A percentile compares a stretch with the other conserved stretches of the same genome.
Evolutionary conservation across 257 asterid genomes (phyloP).

Genomic region (Ophiorrhiza pumila): DNA sequence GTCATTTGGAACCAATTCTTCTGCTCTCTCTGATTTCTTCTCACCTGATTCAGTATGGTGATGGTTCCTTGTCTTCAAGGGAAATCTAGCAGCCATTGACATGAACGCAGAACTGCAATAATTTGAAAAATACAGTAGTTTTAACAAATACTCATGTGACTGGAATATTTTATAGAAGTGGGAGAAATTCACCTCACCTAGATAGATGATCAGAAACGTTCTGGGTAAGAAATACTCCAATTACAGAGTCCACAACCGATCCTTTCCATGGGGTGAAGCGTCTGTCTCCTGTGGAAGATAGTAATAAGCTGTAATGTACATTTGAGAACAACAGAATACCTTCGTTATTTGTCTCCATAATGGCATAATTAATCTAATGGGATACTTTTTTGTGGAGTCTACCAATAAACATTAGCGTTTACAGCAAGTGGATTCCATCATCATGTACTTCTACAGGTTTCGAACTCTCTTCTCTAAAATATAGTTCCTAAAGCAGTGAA

Average conservation of each 20-base stretch:
- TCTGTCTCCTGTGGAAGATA: conserved; percentile 41
- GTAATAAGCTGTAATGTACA: conserved; percentile 5
- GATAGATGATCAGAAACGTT: conserved; percentile 60
- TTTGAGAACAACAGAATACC: conserved; percentile 1
- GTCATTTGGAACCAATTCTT: conserved; percentile 42
- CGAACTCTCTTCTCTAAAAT: background rate
- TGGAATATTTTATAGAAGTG: background rate
- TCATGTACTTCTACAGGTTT: conserved; percentile 3
- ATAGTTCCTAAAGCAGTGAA: background rate
- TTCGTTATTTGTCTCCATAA: background rate
- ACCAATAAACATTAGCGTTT: background rate
- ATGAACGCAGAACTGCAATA: conserved; percentile 54
- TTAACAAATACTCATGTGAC: conserved; percentile 7
- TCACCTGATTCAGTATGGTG: conserved; percentile 34
- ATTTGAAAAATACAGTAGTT: background rate
- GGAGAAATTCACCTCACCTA: conserved; percentile 32
- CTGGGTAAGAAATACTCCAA: conserved; percentile 57
- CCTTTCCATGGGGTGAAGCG: conserved; percentile 61
- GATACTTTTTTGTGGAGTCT: background rate
- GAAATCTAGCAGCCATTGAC: conserved; percentile 49
- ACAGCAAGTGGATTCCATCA: no score
- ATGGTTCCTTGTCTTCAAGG: conserved; percentile 30
- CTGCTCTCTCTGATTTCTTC: conserved; percentile 44
- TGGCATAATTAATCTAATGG: background rate
- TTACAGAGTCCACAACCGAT: conserved; percentile 51